phyloP scores from a whole-genome alignment of 306 rosid genomes.

The Citrullus colocynthis region DNA sequence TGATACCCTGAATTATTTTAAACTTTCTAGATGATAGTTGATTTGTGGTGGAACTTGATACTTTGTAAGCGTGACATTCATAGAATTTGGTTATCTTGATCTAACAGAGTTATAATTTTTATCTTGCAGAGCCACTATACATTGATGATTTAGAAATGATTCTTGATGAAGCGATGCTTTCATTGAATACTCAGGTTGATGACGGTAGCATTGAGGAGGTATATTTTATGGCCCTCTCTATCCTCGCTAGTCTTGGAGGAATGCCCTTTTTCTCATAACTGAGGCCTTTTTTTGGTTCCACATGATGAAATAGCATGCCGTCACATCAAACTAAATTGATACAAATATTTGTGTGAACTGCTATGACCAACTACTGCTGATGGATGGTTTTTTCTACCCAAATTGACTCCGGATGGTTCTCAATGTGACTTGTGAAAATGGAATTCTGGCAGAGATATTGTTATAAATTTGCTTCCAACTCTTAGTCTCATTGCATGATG shows the following conservation, averaged over 20 bases:
- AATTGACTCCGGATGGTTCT: neutral
- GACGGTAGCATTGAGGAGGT: constrained; percentile 79
- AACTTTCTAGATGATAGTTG: neutral
- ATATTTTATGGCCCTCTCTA: neutral
- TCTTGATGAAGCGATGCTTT: constrained; percentile 32
- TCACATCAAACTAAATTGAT: neutral
- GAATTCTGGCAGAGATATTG: neutral
- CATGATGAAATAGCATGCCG: neutral
- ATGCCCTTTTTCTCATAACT: neutral
- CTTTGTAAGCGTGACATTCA: neutral
- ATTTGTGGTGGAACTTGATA: neutral
- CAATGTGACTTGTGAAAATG: neutral
- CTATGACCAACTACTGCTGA: neutral
- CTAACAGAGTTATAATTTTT: neutral
- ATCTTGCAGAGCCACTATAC: constrained; percentile 40
- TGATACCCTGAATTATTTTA: neutral
- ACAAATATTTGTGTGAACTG: neutral
- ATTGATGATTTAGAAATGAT: constrained; percentile 58
- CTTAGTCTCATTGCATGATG: neutral
- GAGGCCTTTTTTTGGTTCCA: neutral
- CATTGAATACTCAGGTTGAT: constrained; percentile 39
- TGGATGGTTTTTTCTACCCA: neutral
- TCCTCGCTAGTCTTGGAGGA: neutral
- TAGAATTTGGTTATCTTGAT: neutral
- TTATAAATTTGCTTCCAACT: neutral